Conservation (phyloP, 2,329 filamentous ascomycete species). For the Stachybotrys chlorohalonatus region DNA sequence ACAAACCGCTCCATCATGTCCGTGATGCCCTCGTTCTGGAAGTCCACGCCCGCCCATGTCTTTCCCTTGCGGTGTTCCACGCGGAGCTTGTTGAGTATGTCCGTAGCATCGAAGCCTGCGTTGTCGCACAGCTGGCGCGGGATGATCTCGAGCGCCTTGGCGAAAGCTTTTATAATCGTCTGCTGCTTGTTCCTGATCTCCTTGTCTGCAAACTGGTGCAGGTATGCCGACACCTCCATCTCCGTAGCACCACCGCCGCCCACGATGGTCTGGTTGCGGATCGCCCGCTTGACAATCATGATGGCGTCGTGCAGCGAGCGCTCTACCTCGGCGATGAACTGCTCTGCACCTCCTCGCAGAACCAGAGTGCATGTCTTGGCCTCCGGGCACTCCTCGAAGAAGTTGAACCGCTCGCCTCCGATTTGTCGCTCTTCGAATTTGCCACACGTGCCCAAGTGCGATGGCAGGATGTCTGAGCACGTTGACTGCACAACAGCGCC, state of each 20-base stretch:
- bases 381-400: constrained; percentile 91
- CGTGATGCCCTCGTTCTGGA: constrained; percentile 79
- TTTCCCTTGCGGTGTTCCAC: constrained; percentile 94
- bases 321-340: constrained; percentile 98
- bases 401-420: constrained; percentile 94
- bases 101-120: constrained; percentile 94
- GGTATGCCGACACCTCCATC: constrained; percentile 93
- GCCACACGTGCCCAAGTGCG: constrained; percentile 87
- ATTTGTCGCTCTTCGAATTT: constrained; percentile 94
- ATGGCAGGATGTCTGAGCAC: constrained; percentile 84
- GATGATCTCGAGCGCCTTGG: constrained; percentile 93
- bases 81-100: constrained; percentile 91
- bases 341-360: constrained; percentile 90
- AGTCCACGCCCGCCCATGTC: constrained; percentile 94
- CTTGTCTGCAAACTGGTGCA: constrained; percentile 87
- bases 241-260: constrained; percentile 90
- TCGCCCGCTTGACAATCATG: constrained; percentile 98
- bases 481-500: constrained; percentile 90
- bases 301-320: constrained; percentile 96
- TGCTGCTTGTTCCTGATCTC: constrained; percentile 94
- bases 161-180: constrained; percentile 94
- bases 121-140: constrained; percentile 97
- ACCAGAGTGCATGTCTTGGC: constrained; percentile 97
- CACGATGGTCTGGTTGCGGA: constrained; percentile 90
- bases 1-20: constrained; percentile 96